Percentiles rank a stretch among this genome's conserved stretches.
These are phyloP conservation scores for Marasmius tenuissimus DNA, from an alignment of 1,284 basidiomycete genomes.

Conservation along the genomic window DNA sequence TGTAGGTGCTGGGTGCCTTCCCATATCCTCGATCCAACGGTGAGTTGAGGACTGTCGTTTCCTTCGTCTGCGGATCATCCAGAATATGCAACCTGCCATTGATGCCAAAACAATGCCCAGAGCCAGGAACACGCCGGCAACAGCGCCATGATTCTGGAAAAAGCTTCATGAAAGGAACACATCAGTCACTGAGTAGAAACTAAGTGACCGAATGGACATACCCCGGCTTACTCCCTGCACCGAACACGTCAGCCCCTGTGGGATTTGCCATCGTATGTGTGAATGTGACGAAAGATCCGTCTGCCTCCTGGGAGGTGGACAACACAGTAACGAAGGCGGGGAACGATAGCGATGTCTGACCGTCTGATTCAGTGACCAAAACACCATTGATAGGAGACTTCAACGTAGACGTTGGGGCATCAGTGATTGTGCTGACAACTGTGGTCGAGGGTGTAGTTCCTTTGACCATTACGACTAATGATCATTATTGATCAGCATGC, in stretches of 20 bases:
- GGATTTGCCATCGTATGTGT: constrained; percentile 54
- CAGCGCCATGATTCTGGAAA: constrained; percentile 51
- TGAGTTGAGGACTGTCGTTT: constrained; percentile 27
- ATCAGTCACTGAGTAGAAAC: neutral
- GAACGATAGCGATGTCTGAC: constrained; percentile 33
- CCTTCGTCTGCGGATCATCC: constrained; percentile 40
- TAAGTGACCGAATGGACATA: constrained; percentile 4
- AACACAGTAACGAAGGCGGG: constrained; percentile 47
- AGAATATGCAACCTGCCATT: constrained; percentile 33
- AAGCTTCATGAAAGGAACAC: constrained; percentile 37
- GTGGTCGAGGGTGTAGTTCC: constrained; percentile 17
- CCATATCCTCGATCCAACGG: constrained; percentile 35
- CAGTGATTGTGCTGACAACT: constrained; percentile 42
- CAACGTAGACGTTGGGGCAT: constrained; percentile 44
- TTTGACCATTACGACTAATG: constrained; percentile 8
- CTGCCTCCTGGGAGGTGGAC: constrained; percentile 41
- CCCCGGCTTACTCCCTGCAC: constrained; percentile 14
- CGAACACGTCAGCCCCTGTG: constrained; percentile 22
- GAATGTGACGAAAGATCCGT: constrained; percentile 42
- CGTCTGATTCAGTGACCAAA: constrained; percentile 36
- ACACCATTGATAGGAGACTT: constrained; percentile 36
- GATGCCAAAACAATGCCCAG: constrained; percentile 45
- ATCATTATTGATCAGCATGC: neutral
- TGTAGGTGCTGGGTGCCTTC: constrained; percentile 29
- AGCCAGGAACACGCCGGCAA: constrained; percentile 57